Conservation (phyloP, 2,329 filamentous ascomycete species). For the Thyridium curvatum region DNA sequence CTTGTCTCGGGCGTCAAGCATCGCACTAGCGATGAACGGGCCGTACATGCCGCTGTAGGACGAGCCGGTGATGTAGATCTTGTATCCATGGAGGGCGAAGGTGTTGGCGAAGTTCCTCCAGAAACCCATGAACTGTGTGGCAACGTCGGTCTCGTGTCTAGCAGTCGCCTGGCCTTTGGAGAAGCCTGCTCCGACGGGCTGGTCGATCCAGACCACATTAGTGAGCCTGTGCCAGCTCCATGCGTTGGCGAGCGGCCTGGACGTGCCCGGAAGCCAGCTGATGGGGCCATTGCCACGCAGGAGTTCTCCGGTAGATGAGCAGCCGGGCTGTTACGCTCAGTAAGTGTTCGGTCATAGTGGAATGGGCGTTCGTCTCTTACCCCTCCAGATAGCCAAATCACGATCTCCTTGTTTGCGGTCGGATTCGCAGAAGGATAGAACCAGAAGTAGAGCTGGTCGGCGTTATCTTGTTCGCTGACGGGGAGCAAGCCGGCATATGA, state of each 20-base stretch:
- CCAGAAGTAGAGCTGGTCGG: slow-evolving; percentile 54
- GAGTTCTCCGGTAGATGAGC: slow-evolving; percentile 59
- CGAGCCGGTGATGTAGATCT: slow-evolving; percentile 69
- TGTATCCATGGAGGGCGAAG: slow-evolving; percentile 60
- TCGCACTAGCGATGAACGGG: slow-evolving; percentile 66
- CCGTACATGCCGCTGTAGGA: slow-evolving; percentile 60
- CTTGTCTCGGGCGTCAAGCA: slow-evolving; percentile 61
- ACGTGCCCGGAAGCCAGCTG: slow-evolving; percentile 64
- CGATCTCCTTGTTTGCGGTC: slow-evolving; percentile 44
- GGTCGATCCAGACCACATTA: slow-evolving; percentile 72
- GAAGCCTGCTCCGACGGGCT: slow-evolving; percentile 63
- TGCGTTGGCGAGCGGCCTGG: slow-evolving; percentile 55
- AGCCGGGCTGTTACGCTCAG: slow-evolving; percentile 37
- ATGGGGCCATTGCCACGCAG: slow-evolving; percentile 75
- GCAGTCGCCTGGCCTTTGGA: slow-evolving; percentile 58
- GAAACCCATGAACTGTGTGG: slow-evolving; percentile 68
- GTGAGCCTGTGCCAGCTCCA: slow-evolving; percentile 73
- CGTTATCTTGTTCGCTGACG: slow-evolving; percentile 32
- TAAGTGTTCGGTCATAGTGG: neutral
- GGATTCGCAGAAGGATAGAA: slow-evolving; percentile 52
- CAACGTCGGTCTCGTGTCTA: slow-evolving; percentile 60
- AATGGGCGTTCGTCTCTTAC: slow-evolving; percentile 15
- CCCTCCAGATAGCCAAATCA: slow-evolving; percentile 51
- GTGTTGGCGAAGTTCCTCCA: slow-evolving; percentile 72
- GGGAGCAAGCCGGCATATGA: slow-evolving; percentile 55